A percentile compares a stretch with the other conserved stretches of the same genome.
Conservation (phyloP, 2,329 filamentous ascomycete genomes). For the Rutstroemia sp. region DNA sequence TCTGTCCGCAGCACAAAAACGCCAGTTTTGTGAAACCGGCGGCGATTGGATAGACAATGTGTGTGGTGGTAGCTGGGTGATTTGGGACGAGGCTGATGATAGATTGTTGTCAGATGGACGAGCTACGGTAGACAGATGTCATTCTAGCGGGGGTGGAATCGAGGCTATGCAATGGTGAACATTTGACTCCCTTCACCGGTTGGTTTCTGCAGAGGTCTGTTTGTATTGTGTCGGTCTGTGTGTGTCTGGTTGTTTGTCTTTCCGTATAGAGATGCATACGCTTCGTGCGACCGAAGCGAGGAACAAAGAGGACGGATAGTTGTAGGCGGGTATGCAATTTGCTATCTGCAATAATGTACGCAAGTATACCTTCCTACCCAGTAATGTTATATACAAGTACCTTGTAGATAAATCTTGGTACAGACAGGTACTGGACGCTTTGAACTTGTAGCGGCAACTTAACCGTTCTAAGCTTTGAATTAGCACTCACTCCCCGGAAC, state of each 20-base stretch:
- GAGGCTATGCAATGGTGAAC: conserved; percentile 2
- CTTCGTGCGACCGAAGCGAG: too few species aligned
- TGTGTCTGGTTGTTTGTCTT: too few species aligned
- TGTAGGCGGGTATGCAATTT: too few species aligned
- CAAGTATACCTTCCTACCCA: too few species aligned
- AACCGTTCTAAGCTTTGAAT: background rate
- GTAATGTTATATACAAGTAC: too few species aligned
- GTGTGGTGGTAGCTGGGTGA: background rate
- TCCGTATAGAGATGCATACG: too few species aligned
- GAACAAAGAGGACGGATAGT: too few species aligned
- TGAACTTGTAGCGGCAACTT: too few species aligned
- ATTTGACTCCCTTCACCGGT: background rate
- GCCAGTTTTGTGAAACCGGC: background rate
- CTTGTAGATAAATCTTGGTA: background rate
- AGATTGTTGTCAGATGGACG: background rate
- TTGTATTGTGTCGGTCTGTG: background rate
- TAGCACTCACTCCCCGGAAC: too few species aligned
- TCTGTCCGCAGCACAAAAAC: conserved; percentile 5
- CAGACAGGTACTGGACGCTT: background rate
- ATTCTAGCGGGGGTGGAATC: background rate
- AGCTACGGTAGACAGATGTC: background rate
- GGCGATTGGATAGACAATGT: background rate
- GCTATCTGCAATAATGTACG: too few species aligned
- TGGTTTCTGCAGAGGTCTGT: background rate
- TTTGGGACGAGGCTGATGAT: conserved; percentile 1